phyloP scores from a whole-genome alignment of 495 filamentous ascomycete genomes.

The Usnea hakonensis region DNA sequence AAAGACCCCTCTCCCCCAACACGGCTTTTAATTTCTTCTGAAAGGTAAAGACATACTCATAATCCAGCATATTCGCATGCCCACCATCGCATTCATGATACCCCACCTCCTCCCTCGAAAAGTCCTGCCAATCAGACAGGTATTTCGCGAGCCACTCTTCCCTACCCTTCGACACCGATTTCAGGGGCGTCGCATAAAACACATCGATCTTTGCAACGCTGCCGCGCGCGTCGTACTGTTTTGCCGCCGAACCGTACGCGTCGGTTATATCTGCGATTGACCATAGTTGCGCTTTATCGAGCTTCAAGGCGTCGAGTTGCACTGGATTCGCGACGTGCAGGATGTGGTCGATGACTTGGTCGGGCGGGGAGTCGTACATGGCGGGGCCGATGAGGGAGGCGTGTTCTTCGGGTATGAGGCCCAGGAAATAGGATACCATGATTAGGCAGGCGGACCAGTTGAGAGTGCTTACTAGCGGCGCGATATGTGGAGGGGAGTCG shows the following conservation, averaged over 20 bases:
- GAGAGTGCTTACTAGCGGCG: conserved; percentile 40
- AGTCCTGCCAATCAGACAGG: background rate
- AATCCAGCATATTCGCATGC: background rate
- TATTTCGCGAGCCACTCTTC: background rate
- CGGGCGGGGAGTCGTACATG: background rate
- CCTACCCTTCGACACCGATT: background rate
- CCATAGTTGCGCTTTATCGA: no score
- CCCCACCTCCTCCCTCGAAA: background rate
- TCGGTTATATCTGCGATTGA: no score
- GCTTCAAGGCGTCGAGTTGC: no score
- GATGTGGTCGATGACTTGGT: background rate
- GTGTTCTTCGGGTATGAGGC: conserved; percentile 34
- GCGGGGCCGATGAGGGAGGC: background rate
- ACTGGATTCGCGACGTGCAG: no score
- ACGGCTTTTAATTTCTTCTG: background rate
- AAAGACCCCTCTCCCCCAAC: background rate
- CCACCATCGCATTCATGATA: background rate
- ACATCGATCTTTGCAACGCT: background rate
- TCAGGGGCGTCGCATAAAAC: background rate
- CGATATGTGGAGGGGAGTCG: conserved; percentile 46
- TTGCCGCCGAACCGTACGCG: no score
- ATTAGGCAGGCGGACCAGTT: conserved; percentile 40
- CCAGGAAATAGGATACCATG: conserved; percentile 44
- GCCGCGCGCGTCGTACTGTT: no score
- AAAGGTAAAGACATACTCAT: background rate